These are phyloP conservation scores for Stephanodiscus minutulus DNA, from an alignment of 108 stramenopile species.

Conservation along the genomic window DNA sequence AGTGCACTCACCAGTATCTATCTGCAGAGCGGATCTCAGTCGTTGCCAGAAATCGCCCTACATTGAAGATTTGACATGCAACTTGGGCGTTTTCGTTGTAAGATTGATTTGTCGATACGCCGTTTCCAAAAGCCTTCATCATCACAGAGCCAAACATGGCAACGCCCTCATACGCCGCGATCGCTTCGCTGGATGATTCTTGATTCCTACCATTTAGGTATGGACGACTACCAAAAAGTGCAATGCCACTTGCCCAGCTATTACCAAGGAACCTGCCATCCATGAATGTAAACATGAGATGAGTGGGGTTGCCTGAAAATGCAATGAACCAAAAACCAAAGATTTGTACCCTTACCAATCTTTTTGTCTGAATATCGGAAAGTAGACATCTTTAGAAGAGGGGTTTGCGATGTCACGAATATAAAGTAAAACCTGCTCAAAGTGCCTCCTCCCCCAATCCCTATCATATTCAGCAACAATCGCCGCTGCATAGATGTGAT, in stretches of 20 bases:
- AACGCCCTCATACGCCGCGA: conserved; percentile 90
- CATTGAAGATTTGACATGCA: conserved; percentile 57
- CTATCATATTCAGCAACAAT: conserved; percentile 82
- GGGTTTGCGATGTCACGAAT: conserved; percentile 94
- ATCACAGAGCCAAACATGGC: conserved; percentile 87
- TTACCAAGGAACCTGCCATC: conserved; percentile 65
- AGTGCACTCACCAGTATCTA: conserved; percentile 83
- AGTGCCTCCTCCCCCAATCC: conserved; percentile 80
- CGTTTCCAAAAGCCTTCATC: conserved; percentile 52
- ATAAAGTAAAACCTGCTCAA: conserved; percentile 78
- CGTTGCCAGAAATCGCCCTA: conserved; percentile 72
- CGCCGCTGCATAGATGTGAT: conserved; percentile 93
- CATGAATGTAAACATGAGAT: conserved; percentile 1
- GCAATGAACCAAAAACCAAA: neutral
- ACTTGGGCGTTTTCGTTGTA: conserved; percentile 53
- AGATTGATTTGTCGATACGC: conserved; percentile 17
- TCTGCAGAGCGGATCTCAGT: conserved; percentile 86
- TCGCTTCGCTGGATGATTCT: conserved; percentile 91
- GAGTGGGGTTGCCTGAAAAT: neutral
- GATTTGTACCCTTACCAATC: conserved; percentile 61
- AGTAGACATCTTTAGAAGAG: conserved; percentile 72
- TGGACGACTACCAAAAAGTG: conserved; percentile 60
- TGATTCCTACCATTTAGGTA: conserved; percentile 95
- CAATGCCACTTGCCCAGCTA: conserved; percentile 92
- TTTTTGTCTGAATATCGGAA: conserved; percentile 87